phyloP scores from a whole-genome alignment of 2,329 filamentous ascomycete species.

The Phialophora chinensis region DNA sequence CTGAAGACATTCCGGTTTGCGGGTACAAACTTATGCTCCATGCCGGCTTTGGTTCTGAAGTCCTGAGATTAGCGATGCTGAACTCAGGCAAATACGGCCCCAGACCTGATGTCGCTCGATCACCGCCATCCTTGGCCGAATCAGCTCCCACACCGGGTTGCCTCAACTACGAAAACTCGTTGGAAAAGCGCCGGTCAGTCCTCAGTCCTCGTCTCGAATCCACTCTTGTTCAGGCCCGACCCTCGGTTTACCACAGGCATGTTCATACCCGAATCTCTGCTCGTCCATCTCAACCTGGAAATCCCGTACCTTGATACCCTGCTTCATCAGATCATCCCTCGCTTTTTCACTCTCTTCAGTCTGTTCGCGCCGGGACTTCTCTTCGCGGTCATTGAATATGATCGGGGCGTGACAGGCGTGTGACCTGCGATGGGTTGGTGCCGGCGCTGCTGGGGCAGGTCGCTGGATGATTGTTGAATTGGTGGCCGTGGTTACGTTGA shows the following conservation, averaged over 20 bases:
- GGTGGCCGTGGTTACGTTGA: not conserved
- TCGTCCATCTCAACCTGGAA: slow-evolving; percentile 34
- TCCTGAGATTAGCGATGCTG: not conserved
- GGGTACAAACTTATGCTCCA: not conserved
- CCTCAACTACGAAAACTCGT: not conserved
- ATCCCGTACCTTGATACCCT: slow-evolving; percentile 34
- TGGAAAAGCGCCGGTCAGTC: not conserved
- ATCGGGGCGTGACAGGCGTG: slow-evolving; percentile 11
- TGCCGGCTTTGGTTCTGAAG: not conserved
- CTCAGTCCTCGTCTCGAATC: not conserved
- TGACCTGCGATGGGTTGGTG: slow-evolving; percentile 4
- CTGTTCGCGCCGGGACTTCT: slow-evolving; percentile 19
- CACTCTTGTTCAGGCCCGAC: not conserved
- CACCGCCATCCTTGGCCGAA: not conserved
- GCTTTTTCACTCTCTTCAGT: slow-evolving; percentile 27
- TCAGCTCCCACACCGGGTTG: not conserved
- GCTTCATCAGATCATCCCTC: slow-evolving; percentile 26
- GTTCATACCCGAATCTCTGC: not conserved
- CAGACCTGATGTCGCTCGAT: not conserved
- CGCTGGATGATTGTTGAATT: slow-evolving; percentile 1
- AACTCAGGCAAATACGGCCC: not conserved
- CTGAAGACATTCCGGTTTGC: slow-evolving; percentile 5
- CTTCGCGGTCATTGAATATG: slow-evolving; percentile 19
- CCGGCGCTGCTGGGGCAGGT: slow-evolving; percentile 2
- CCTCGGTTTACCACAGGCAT: not conserved